phyloP scores from a whole-genome alignment of 768 basidiomycete genomes.

The Pleurotus salmoneostramineus region DNA sequence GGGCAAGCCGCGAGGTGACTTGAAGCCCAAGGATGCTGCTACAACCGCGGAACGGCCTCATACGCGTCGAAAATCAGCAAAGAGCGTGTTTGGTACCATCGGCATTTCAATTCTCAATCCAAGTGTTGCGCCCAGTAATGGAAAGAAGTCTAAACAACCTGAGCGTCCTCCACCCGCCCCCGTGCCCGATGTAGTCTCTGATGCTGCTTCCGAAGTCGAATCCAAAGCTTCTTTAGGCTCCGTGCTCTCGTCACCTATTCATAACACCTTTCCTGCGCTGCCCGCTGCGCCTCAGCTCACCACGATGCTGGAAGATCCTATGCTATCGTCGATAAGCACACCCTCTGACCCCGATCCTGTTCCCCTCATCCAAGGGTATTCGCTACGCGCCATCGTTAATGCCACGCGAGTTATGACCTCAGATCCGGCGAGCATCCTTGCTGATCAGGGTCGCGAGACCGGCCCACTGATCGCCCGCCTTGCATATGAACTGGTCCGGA shows the following conservation, averaged over 20 bases:
- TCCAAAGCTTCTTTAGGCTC: slow-evolving; percentile 13
- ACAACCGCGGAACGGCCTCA: not conserved
- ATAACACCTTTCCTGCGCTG: slow-evolving; percentile 32
- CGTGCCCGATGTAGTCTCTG: not conserved
- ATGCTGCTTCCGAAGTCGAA: not conserved
- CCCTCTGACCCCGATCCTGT: slow-evolving; percentile 19
- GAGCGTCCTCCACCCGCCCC: not conserved
- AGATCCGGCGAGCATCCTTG: slow-evolving; percentile 70
- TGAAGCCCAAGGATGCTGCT: slow-evolving; percentile 4
- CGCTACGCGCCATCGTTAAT: slow-evolving; percentile 73
- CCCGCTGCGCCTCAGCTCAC: slow-evolving; percentile 42
- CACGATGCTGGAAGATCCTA: slow-evolving; percentile 29
- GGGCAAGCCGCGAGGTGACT: slow-evolving; percentile 27
- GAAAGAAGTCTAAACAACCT: slow-evolving; percentile 8
- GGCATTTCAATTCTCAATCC: slow-evolving; percentile 68
- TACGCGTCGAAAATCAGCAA: slow-evolving; percentile 41
- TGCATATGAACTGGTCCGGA: slow-evolving; percentile 64
- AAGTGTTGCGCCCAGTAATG: slow-evolving; percentile 17
- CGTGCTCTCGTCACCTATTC: slow-evolving; percentile 34
- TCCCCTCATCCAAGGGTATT: slow-evolving; percentile 50
- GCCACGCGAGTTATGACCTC: slow-evolving; percentile 87
- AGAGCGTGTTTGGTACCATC: slow-evolving; percentile 69
- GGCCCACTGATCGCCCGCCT: slow-evolving; percentile 55
- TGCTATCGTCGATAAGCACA: slow-evolving; percentile 15
- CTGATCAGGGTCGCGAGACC: slow-evolving; percentile 65